Evolutionary conservation across 2,329 filamentous ascomycete genomes (phyloP), one percentile per base, ranked within the genome.

Genomic region (Xylaria hypoxylon): DNA sequence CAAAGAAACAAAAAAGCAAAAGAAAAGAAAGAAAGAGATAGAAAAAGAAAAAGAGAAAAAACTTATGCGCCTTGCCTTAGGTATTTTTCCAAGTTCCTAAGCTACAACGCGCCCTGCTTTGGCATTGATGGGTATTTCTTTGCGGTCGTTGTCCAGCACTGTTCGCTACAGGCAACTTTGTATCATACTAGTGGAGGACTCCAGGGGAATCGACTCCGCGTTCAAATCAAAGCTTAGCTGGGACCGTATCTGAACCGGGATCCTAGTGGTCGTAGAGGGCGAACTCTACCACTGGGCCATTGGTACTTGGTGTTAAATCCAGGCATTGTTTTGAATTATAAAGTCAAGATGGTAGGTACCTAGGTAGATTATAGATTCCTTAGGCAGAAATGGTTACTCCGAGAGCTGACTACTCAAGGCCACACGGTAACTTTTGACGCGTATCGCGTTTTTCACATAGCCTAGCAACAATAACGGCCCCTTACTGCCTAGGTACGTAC

Each of bases 81-180:
- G 44, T 65, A 19, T 64, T 38, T 4, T 3, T 7, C 15, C 17
- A 56, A 44, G 51, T 17, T 44, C 44, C 44, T 26, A 35, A 44
- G 44, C 62, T 65, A 51, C 57, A 65, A 61, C 62, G 62, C 62
- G 62, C 57, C 62, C 57, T 61, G 62, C 62, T 65, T 65, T 61
- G 44, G 50, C 62, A 61, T 64, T 64, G 31, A 7, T 31, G 57
- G 57, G 57, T 61, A 65, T 65, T 65, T 65, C 50, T 65, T 65
- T 57, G 62, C 62, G 62, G 62, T 42, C 62, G n/a, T 47, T 11
- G 11, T 57, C 62, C 35, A 24, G 62, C 62, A 65, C 62, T 53
- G 62, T 45, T 22, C 62, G 57, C 62, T 35, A 38, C 62, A 50
- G 57, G 35, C 55, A 19, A 28, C 48, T 40, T 17, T 33, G 7